Evolutionary conservation across 1,284 basidiomycete genomes (phyloP).

Genomic region (Ceratobasidium sp.): DNA sequence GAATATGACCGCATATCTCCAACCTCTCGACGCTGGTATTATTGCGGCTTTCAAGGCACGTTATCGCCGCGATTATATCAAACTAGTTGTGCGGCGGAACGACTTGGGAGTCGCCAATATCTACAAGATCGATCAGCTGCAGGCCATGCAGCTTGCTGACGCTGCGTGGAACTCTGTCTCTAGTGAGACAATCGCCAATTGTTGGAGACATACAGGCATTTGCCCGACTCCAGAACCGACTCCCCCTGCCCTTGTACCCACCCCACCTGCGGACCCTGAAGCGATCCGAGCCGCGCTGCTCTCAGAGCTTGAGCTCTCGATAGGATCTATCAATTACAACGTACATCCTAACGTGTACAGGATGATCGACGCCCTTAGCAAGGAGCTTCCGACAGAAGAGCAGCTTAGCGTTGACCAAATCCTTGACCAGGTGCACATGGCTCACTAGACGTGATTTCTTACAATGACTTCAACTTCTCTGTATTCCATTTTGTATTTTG

Average conservation of each 20-base stretch:
- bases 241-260: no score
- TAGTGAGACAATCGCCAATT: background rate
- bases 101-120: background rate
- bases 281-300: no score
- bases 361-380: background rate
- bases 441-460: no score
- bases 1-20: slow-evolving; percentile 37
- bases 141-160: background rate
- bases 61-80: background rate
- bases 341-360: background rate
- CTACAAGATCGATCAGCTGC: background rate
- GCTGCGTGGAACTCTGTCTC: background rate
- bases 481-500: no score
- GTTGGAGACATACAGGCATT: no score
- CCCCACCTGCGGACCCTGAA: no score
- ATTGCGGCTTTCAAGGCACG: background rate
- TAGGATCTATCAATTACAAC: no score
- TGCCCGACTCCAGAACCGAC: no score
- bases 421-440: background rate
- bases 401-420: background rate
- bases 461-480: no score
- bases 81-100: background rate
- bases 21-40: background rate
- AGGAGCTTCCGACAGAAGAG: slow-evolving; percentile 2
- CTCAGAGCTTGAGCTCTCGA: no score